A percentile compares a stretch with the other conserved stretches of the same genome.
Evolutionary conservation across 257 asterid species (phyloP).

Genomic region (Nemophila menziesii): DNA sequence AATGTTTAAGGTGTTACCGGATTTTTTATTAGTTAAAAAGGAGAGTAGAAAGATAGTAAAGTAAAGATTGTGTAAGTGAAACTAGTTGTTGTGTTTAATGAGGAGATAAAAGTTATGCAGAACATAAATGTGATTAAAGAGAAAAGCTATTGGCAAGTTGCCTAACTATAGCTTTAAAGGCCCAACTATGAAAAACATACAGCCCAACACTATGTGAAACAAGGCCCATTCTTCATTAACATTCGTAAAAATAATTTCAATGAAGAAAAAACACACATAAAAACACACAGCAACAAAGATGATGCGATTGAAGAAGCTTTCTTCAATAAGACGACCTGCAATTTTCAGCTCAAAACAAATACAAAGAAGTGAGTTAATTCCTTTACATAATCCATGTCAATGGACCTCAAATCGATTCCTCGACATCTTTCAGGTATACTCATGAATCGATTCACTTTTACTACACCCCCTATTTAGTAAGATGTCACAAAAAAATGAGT

Average conservation of each 20-base stretch:
- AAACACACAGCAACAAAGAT: slow-evolving; percentile 18
- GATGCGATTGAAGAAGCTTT: slow-evolving; percentile 46
- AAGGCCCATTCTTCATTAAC: background rate
- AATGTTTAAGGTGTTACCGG: too few relatives aligned
- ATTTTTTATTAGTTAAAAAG: too few relatives aligned
- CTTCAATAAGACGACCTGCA: slow-evolving; percentile 19
- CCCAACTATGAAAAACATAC: background rate
- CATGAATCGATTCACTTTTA: too few relatives aligned
- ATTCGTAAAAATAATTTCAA: background rate
- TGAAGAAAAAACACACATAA: background rate
- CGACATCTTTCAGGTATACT: slow-evolving; percentile 61
- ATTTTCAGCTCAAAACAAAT: slow-evolving; percentile 16
- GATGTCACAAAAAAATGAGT: background rate
- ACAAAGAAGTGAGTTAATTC: slow-evolving; percentile 14
- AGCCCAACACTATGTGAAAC: background rate
- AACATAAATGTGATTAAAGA: too few relatives aligned
- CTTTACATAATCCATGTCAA: slow-evolving; percentile 34
- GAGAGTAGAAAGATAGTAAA: too few relatives aligned
- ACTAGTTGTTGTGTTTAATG: too few relatives aligned
- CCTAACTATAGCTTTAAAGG: background rate
- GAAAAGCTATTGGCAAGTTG: background rate
- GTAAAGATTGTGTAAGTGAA: too few relatives aligned
- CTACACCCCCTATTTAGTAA: background rate
- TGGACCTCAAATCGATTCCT: slow-evolving; percentile 61
- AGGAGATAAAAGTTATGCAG: too few relatives aligned